Conservation (phyloP, 2,329 filamentous ascomycete species). For the Alternaria arborescens region DNA sequence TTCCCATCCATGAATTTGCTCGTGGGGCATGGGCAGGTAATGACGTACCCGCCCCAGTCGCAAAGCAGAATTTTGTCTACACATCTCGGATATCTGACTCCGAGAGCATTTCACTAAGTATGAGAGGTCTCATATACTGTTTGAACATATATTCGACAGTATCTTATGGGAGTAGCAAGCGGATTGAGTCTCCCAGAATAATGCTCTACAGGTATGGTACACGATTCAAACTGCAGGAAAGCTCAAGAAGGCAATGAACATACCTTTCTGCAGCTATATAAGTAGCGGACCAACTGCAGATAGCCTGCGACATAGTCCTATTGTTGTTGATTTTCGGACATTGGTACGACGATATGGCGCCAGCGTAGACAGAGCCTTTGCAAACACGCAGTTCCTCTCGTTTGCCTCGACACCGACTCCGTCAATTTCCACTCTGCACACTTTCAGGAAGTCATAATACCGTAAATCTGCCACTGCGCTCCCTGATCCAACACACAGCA, state of each 20-base stretch:
- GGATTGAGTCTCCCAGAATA: neutral
- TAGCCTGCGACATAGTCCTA: neutral
- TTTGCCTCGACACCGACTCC: neutral
- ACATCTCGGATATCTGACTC: neutral
- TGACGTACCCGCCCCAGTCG: neutral
- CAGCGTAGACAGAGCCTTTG: neutral
- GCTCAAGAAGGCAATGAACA: neutral
- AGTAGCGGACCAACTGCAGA: too few species aligned
- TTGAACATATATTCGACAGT: neutral
- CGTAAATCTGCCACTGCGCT: neutral
- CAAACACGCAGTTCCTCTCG: neutral
- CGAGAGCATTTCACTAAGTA: neutral
- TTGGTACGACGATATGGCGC: neutral
- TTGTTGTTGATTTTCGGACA: neutral
- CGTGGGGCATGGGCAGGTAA: neutral
- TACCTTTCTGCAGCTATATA: neutral
- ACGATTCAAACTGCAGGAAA: neutral
- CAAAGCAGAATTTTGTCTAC: neutral
- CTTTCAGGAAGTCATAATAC: neutral
- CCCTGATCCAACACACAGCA: neutral
- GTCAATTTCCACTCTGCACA: neutral
- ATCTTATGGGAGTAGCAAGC: neutral
- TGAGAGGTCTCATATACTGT: neutral
- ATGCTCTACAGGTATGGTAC: neutral
- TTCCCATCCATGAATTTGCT: neutral